Conservation (phyloP, 805 yeast species). For the Candida orba region DNA sequence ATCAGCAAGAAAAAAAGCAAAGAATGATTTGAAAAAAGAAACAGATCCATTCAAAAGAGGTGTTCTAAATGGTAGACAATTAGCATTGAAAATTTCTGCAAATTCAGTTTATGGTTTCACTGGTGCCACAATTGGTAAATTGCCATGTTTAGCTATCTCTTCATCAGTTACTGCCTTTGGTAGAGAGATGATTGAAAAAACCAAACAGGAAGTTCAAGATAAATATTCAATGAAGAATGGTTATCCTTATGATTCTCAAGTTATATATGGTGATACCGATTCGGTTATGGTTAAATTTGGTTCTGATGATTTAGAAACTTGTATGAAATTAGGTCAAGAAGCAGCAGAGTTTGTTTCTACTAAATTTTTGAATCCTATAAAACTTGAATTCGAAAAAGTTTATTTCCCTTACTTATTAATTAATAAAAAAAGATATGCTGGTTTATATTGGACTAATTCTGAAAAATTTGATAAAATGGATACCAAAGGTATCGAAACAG, state of each 20-base stretch:
- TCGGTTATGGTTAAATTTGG: constrained; percentile 99
- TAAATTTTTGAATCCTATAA: constrained; percentile 77
- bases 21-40: constrained; percentile 82
- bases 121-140: constrained; percentile 96
- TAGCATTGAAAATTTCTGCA: constrained; percentile 94
- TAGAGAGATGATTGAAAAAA: constrained; percentile 90
- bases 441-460: constrained; percentile 90
- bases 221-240: constrained; percentile 79
- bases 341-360: constrained; percentile 87
- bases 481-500: constrained; percentile 97
- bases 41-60: constrained; percentile 90
- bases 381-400: constrained; percentile 92
- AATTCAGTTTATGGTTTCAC: constrained; percentile 98
- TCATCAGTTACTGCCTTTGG: constrained; percentile 95
- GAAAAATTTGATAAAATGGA: constrained; percentile 95
- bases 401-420: constrained; percentile 91
- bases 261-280: constrained; percentile 97
- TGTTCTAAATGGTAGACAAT: constrained; percentile 93
- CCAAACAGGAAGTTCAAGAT: constrained; percentile 79
- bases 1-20: constrained; percentile 89
- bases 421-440: constrained; percentile 96
- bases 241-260: constrained; percentile 75
- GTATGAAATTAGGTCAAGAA: constrained; percentile 89
- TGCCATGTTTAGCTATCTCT: constrained; percentile 94
- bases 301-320: constrained; percentile 62